Base-by-base conservation (phyloP, 1,139 yeast genomes). In the Pichia sp. region DNA sequence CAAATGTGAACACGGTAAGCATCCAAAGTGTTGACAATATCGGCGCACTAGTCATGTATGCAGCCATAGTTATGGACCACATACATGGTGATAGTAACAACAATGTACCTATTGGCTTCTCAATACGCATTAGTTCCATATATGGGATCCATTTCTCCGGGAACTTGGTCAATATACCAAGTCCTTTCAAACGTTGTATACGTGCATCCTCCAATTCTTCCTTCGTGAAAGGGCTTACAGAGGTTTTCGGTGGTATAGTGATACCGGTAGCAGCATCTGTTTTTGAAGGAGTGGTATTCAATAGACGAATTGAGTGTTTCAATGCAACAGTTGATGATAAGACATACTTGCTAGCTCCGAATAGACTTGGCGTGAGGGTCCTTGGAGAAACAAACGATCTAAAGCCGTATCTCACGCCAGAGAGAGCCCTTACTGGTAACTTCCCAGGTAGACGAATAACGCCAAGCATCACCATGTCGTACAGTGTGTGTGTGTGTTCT, bases 71-170 rank as follows among this genome's bases (percentile, higher is more conserved):
- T 37, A 82, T 77, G 18, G 85, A 78, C 91, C 91, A 82, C 18
- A 79, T 75, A 42, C 86, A 73, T 0, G 98, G 98, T 30, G 86
- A 66, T 41, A 77, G 74, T 31, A 93, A 64, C 25, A 91, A 65
- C 69, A 85, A 74, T 0, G 97, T 82, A 0, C 98, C 99, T 16
- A 83, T 93, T 0, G 98, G 98, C 49, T 86, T 86, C 52, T 93
- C 98, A 37, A 91, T 60, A 39, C 99, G 67, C 81, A 87, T 78
- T 38, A 93, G 67, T 53, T 86, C 94, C 30, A 95, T 94, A 54
- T 86, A 91, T 0, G 98, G 98, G 31, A 85, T 77, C 74, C 79
- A 67, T 43, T 69, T 67, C 30, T 65, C 68, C 0, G 96, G 96
- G 18, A 87, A 63, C 22, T 72, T 64, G 4, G 74, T 64, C 12